Evolutionary conservation across 768 basidiomycete genomes (phyloP).

Genomic region (Gloeopeniophorella convolvens): DNA sequence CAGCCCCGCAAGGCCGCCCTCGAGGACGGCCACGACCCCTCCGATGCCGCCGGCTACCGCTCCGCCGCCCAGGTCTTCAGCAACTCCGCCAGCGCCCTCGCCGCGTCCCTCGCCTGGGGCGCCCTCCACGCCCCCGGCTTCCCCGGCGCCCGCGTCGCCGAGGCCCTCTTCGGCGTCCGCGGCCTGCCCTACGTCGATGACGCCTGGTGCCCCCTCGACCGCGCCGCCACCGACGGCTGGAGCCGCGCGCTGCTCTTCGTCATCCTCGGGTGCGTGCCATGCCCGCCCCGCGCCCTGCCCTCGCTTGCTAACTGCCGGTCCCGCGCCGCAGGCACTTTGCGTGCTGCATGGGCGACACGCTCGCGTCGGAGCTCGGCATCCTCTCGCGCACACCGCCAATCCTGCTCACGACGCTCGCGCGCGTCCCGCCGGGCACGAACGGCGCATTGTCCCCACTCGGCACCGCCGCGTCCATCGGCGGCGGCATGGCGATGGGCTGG

Average conservation of each 20-base stretch:
- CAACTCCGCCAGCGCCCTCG: slow-evolving; percentile 63
- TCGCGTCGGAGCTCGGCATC: slow-evolving; percentile 91
- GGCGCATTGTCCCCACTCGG: slow-evolving; percentile 78
- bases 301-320: background rate
- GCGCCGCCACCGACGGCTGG: slow-evolving; percentile 38
- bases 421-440: slow-evolving; percentile 86
- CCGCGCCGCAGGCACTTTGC: slow-evolving; percentile 61
- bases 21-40: slow-evolving; percentile 71
- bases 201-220: slow-evolving; percentile 60
- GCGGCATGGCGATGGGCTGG: slow-evolving; percentile 67
- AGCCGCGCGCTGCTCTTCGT: slow-evolving; percentile 59
- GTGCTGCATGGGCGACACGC: slow-evolving; percentile 85
- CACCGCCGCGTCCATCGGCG: slow-evolving; percentile 62
- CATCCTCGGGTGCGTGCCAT: slow-evolving; percentile 51
- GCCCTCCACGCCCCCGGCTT: slow-evolving; percentile 44
- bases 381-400: slow-evolving; percentile 61
- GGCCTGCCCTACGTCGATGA: slow-evolving; percentile 32
- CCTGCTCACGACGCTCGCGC: slow-evolving; percentile 69
- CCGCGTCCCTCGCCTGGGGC: slow-evolving; percentile 61
- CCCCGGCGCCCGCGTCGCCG: slow-evolving; percentile 20
- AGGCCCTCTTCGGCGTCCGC: slow-evolving; percentile 16
- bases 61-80: slow-evolving; percentile 76
- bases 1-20: slow-evolving; percentile 67
- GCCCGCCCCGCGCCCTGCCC: background rate
- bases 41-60: slow-evolving; percentile 61